Base-by-base conservation (phyloP, 2,329 filamentous ascomycete genomes). In the Dactylellina cionopaga region DNA sequence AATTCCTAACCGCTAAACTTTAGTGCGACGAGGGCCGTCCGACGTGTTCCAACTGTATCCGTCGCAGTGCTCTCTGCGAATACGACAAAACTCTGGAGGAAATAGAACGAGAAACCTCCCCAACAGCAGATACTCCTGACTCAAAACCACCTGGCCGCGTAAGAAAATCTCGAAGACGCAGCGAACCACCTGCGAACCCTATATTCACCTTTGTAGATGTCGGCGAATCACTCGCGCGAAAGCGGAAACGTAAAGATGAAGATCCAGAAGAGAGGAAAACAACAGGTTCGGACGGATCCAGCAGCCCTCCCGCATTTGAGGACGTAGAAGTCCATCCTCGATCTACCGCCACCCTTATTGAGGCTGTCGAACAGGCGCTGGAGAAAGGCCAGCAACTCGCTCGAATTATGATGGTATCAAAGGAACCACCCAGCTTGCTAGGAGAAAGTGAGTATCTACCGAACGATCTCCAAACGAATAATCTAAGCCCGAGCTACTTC, bases 21-120 rank as follows among this genome's bases (percentile, higher is more conserved):
- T 46, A 71, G 66, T 71, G 66, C 58, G 66, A 71, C 11, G 66
- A 71, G 25, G 49, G 10, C 9, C 51, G 33, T 3, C 66, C 66
- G 15, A 46, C 52, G 22, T 71, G 66, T 15, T 51, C 49, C 2
- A 71, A 71, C 44, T 71, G 66, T 27, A 58, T 24, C 24, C 66
- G 66, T 17, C 66, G 66, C n/a, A 64, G 37, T 33, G 13, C 43
- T 1, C 9, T 11, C 5, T 71, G 66, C 19, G 66, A 71, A 11
- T 71, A 64, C 24, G 19, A 49, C 10, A 49, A 35, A 13, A 5
- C 15, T 13, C 5, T 15, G 7, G 41, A 58, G 3, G 29, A 46
- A 25, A 1, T 11, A 1, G 9, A 19, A 19, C 24, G 27, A n/a
- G 22, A 17, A 2, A 37, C 24, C 31, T 15, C 19, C 41, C n/a